Base-by-base conservation (phyloP, 441 rosid genomes). In the Manihot esculenta region DNA sequence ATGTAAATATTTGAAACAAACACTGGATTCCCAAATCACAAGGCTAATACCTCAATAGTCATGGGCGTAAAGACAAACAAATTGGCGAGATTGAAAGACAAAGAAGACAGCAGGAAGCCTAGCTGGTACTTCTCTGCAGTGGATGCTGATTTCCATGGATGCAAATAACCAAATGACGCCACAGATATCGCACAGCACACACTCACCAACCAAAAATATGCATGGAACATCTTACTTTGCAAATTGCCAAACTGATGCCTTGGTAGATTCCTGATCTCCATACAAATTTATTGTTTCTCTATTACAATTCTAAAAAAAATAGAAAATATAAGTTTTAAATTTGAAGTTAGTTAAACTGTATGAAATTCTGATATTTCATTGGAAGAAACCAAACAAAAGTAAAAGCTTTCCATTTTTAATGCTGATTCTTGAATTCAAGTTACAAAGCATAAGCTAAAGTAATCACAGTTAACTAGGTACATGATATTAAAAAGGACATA, bases 171-270 rank as follows among this genome's bases (percentile, higher is more conserved):
- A 73, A 91, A 93, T 3, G 87, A 80, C 15, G 85, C 89, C 30
- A 79, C 82, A 0, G 92, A 84, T 61, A 84, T 76, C 3, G 97
- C 94, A 72, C 93, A 85, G 64, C 97, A 93, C 35, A 81, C 74
- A 24, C 92, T 90, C 42, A 93, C 91, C 76, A 87, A 59, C 15
- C 82, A 80, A 77, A 91, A 91, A 74, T 94, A 94, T 2, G 94
- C 98, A 21, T 96, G 98, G 78, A 94, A 89, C 98, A 93, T 85
- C 86, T 89, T 91, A 89, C 96, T 88, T 56, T 91, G 96, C 33
- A 91, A 75, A 74, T 87, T 85, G 44, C 98, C 98, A 53, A 89
- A 91, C 73, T 87, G 93, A 84, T 89, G 97, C 85, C 97, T 87
- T 13, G 97, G 96, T n/a, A 94, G 82, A 74, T 94, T 85, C 83